Evolutionary conservation across 495 filamentous ascomycete species (phyloP).

Genomic region (Penicillium longicatenatum): DNA sequence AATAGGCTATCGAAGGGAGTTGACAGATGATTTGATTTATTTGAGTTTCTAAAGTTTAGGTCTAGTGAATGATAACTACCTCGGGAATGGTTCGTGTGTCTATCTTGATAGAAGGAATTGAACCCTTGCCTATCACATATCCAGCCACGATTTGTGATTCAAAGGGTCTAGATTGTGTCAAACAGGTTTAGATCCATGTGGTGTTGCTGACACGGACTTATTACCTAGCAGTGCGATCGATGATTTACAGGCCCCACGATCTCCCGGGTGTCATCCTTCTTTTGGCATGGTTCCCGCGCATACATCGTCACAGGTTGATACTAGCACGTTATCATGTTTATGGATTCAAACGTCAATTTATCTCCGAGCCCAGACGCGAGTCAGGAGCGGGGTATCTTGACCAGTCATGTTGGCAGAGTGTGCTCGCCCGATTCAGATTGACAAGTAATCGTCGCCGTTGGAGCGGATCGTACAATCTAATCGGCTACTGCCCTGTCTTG

Average conservation of each 20-base stretch:
- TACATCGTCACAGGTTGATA: neutral
- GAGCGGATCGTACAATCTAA: neutral
- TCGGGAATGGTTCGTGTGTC: neutral
- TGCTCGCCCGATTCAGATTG: neutral
- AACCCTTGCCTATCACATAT: neutral
- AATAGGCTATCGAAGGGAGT: neutral
- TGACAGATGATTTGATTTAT: neutral
- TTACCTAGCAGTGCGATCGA: too few relatives aligned
- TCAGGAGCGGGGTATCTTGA: neutral
- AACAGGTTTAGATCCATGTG: too few relatives aligned
- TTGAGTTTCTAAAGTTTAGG: neutral
- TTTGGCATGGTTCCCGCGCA: neutral
- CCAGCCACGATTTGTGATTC: too few relatives aligned
- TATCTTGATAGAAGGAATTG: neutral
- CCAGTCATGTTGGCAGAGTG: neutral
- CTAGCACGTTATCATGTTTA: neutral
- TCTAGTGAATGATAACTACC: neutral
- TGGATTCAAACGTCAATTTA: neutral
- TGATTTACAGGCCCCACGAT: neutral
- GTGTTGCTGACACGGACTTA: too few relatives aligned
- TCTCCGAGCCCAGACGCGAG: neutral
- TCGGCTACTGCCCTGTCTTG: neutral
- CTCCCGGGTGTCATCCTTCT: neutral
- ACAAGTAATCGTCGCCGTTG: constrained; percentile 1
- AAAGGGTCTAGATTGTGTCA: too few relatives aligned